Evolutionary conservation across 2,329 filamentous ascomycete species (phyloP), one percentile per base, ranked within the genome.

Genomic region (Chrysoporthe puriensis): DNA sequence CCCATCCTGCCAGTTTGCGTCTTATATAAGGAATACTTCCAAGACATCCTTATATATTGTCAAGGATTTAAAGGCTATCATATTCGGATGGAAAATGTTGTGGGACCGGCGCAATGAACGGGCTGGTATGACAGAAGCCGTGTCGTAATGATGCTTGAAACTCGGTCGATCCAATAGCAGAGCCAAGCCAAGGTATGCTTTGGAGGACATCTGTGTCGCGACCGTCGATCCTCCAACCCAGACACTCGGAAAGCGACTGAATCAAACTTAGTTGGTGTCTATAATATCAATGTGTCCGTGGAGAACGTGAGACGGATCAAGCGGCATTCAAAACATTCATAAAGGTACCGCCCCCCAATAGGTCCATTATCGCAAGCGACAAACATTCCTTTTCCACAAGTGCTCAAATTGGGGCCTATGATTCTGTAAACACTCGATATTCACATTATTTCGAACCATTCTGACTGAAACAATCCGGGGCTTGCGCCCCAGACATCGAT

Each of bases 141-240:
- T 60, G 16, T 60, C 58, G 40, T 14, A 43, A 43, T 32, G 32
- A 40, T 26, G n/a, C 21, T 60, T 60, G 58, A 60, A 60, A 60
- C 58, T 16, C 18, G 58, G 36, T 44, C 26, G 58, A 44, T 32
- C 58, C 58, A 60, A 60, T 60, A 32, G 58, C 16, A 60, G 40
- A 32, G 32, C 34, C 32, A 58, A 58, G 56, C 56, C 56, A 58
- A 58, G 56, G 8, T 21, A 34, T n/a, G 34, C 21, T 58, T 58
- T 18, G 56, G 18, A 40, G 18, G 32, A 36, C 13, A 40, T n/a
- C 26, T 57, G 56, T 58, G 16, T 58, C 56, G 56, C 21, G 18
- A 40, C 58, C 40, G 40, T 21, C 58, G 58, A 60, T 60, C 42
- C 32, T 14, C 21, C 40, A 46, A n/a, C 58, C 58, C 40, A 44